These are phyloP conservation scores for Xylaria sp. DNA, from an alignment of 2,329 filamentous ascomycete species.

Conservation along the genomic window DNA sequence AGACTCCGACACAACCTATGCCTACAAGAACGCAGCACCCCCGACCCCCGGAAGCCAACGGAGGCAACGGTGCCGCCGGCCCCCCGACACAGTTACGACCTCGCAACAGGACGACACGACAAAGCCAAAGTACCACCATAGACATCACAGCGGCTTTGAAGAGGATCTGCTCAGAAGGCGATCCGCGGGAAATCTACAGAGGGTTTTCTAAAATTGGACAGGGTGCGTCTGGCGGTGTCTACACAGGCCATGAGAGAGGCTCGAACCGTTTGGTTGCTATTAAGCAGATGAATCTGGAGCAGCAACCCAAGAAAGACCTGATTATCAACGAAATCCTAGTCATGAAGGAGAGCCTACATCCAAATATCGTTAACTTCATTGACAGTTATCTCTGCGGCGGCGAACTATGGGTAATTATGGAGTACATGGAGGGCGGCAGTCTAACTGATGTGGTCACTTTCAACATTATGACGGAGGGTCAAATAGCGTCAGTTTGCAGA, in stretches of 20 bases:
- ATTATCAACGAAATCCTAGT: conserved; percentile 99
- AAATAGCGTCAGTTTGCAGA: conserved; percentile 94
- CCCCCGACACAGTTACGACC: conserved; percentile 56
- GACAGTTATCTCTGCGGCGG: conserved; percentile 92
- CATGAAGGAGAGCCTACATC: conserved; percentile 98
- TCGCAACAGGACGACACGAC: conserved; percentile 78
- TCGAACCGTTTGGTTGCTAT: conserved; percentile 93
- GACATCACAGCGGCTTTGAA: conserved; percentile 87
- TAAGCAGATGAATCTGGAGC: conserved; percentile 99
- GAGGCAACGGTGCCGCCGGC: conserved; percentile 44
- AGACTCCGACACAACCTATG: conserved; percentile 62
- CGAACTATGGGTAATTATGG: conserved; percentile 99
- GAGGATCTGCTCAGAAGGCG: conserved; percentile 88
- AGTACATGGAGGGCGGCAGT: conserved; percentile 99
- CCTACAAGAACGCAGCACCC: conserved; percentile 65
- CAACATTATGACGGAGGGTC: conserved; percentile 98
- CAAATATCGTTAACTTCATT: conserved; percentile 99
- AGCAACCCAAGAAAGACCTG: conserved; percentile 98
- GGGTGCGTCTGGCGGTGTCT: conserved; percentile 95
- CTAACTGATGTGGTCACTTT: conserved; percentile 98
- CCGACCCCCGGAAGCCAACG: conserved; percentile 49
- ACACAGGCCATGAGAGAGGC: conserved; percentile 85
- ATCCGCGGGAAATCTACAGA: conserved; percentile 88
- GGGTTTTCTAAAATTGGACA: conserved; percentile 96
- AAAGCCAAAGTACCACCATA: conserved; percentile 83